Base-by-base conservation (phyloP, 441 rosid species). In the Populus trichocarpa region DNA sequence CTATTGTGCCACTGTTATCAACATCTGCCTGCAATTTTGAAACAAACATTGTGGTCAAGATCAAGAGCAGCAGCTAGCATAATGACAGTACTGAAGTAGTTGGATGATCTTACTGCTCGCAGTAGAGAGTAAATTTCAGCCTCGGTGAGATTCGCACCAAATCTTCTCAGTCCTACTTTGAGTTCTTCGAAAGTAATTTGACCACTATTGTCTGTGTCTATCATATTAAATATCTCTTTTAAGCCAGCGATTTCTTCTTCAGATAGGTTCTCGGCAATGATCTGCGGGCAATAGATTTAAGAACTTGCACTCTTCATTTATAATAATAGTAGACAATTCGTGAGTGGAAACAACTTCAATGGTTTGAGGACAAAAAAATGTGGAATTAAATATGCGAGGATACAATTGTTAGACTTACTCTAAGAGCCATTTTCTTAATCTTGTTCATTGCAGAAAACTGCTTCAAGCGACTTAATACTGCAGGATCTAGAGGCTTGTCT, bases 401-500 rank as follows among this genome's bases (percentile, higher is more conserved):
- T 7, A 13, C 13, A 23, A 57, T 8, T n/a, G 11, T n/a, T 12
- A 80, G 63, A 53, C 87, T 79, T 77, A 91, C 98, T 85, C 91
- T 92, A 71, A 94, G 87, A 79, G 99, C 98, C 86, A 92, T 94
- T 86, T 94, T 94, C 92, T 96, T 94, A 75, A 96, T 91, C 87
- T 90, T 96, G 87, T 90, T 91, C 99, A 94, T 92, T 7, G 97
- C 98, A 72, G 99, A 96, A 76, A 96, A 96, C 82, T 96, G 98
- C 81, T 85, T 94, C 87, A 96, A 81, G 65, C 98, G 93, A 46
- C 86, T 83, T 8, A 96, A 78, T 75, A 96, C 97, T 14, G 99
- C 99, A 71, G 98, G 87, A 87, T 96, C 97, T 26, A 96, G 94
- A 86, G 98, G 97, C 84, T 86, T 94, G 79, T 96, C 96, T 2